phyloP scores from a whole-genome alignment of 371 early-diverging fungal genomes.

The Nematocida homosporus region DNA sequence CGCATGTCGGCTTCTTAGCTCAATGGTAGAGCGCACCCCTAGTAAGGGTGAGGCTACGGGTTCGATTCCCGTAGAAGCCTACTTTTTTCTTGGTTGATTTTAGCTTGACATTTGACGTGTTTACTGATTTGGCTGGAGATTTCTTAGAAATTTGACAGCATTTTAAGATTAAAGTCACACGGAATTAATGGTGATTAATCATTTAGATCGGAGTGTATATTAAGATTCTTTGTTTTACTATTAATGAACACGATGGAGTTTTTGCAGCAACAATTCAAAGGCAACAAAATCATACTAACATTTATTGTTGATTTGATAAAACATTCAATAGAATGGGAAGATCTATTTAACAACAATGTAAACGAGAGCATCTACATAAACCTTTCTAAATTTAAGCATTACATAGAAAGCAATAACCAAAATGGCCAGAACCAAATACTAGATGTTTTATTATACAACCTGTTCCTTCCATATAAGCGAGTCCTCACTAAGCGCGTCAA shows the following conservation, averaged over 20 bases:
- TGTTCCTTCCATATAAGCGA: neutral
- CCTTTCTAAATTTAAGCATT: neutral
- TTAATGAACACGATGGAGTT: neutral
- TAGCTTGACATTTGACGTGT: too few species aligned
- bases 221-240: neutral
- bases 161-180: too few species aligned
- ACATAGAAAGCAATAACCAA: neutral
- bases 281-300: neutral
- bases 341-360: neutral
- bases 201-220: neutral
- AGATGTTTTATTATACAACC: neutral
- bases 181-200: neutral
- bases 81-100: constrained; percentile 25
- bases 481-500: neutral
- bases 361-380: neutral
- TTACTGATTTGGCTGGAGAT: too few species aligned
- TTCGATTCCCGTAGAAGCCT: constrained; percentile 64
- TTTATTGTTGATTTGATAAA: neutral
- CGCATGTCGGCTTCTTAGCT: constrained; percentile 59
- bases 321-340: neutral
- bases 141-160: too few species aligned
- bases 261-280: neutral
- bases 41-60: constrained; percentile 62
- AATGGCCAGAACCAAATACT: neutral
- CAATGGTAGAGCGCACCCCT: constrained; percentile 63